A percentile compares a stretch with the other conserved stretches of the same genome.
Evolutionary conservation across 805 yeast species (phyloP).

Genomic region (Saccharomycopsis sp.): DNA sequence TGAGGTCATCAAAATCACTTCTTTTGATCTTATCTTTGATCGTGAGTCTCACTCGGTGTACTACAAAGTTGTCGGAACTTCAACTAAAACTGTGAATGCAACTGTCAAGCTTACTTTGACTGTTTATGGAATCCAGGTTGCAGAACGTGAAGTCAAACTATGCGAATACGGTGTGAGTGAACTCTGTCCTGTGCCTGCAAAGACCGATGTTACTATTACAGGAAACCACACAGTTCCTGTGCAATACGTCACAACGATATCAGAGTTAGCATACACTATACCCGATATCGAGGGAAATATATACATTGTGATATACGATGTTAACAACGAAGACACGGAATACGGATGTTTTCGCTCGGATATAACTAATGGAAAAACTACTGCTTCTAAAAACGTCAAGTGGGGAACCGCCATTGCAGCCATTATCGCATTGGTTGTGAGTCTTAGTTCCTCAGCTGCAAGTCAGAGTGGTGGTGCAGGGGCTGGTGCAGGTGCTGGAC

Average conservation of each 20-base stretch:
- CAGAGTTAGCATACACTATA: constrained; percentile 27
- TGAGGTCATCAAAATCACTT: constrained; percentile 13
- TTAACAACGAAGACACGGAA: constrained; percentile 4
- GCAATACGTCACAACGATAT: constrained; percentile 25
- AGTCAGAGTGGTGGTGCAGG: constrained; percentile 19
- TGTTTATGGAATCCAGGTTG: constrained; percentile 27
- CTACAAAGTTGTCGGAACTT: constrained; percentile 18
- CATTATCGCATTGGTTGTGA: constrained; percentile 25
- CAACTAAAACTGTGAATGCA: constrained; percentile 15
- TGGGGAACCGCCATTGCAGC: constrained; percentile 28
- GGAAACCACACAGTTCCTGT: constrained; percentile 27
- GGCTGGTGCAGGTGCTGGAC: constrained; percentile 11
- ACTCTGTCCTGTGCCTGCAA: constrained; percentile 28
- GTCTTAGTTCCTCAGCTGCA: constrained; percentile 21
- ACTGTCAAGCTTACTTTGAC: constrained; percentile 21
- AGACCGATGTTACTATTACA: constrained; percentile 22
- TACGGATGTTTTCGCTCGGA: constrained; percentile 23
- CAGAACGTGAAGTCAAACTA: constrained; percentile 26
- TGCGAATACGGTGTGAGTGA: constrained; percentile 27
- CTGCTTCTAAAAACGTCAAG: constrained; percentile 24
- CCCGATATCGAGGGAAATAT: constrained; percentile 31
- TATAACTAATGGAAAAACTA: constrained; percentile 29
- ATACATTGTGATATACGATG: constrained; percentile 20
- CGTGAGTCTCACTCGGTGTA: constrained; percentile 5
- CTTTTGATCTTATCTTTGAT: constrained; percentile 12